phyloP scores from a whole-genome alignment of 306 rosid species.

The Quercus gilva region DNA sequence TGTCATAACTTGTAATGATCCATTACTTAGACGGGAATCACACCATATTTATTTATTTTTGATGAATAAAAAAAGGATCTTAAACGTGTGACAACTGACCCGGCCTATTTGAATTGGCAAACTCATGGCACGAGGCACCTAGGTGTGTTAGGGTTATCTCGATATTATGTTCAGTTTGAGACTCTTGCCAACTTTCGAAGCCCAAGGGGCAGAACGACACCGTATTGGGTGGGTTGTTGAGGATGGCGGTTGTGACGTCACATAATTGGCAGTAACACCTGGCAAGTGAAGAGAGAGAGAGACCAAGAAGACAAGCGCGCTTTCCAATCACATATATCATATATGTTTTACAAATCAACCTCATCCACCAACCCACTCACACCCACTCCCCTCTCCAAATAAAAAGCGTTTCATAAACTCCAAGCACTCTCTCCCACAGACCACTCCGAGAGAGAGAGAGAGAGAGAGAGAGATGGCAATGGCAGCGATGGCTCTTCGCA shows the following conservation, averaged over 20 bases:
- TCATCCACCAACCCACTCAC: background rate
- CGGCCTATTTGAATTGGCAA: rapidly evolving
- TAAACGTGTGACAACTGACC: rapidly evolving
- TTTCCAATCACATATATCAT: background rate
- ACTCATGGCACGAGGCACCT: rapidly evolving
- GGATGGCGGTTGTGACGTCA: background rate
- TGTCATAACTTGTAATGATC: rapidly evolving
- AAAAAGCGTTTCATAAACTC: background rate
- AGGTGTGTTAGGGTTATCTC: rapidly evolving
- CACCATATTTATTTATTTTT: no score
- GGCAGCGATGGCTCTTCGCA: constrained; percentile 79
- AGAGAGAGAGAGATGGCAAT: constrained; percentile 8
- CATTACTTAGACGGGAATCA: rapidly evolving
- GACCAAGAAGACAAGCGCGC: background rate
- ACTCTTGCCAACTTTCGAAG: rapidly evolving
- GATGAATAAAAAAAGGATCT: no score
- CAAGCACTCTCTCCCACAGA: background rate
- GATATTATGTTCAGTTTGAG: rapidly evolving
- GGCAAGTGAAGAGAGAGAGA: no score
- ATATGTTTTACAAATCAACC: background rate
- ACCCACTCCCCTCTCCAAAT: background rate
- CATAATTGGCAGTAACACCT: background rate
- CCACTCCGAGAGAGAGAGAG: background rate
- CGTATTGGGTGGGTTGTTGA: no score
- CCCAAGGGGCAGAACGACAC: no score